These are phyloP conservation scores for Capsicum rhomboideum DNA, from an alignment of 257 asterid genomes.

Conservation along the genomic window DNA sequence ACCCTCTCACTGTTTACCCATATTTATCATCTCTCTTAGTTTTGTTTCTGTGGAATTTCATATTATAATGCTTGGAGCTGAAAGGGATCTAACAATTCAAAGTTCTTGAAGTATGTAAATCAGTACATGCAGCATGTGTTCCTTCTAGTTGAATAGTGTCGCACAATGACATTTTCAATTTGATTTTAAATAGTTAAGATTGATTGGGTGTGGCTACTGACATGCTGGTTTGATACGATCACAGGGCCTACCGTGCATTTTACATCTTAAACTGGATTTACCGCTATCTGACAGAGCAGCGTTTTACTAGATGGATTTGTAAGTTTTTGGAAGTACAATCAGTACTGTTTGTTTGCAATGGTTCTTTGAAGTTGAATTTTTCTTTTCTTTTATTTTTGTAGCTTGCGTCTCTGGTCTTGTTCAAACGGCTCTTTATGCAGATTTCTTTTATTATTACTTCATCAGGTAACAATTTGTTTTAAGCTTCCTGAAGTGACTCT, in stretches of 20 bases:
- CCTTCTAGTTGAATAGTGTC: neutral
- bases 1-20: neutral
- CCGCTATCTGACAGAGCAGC: constrained; percentile 81
- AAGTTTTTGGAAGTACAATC: constrained; percentile 19
- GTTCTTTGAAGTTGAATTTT: neutral
- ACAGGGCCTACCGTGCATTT: constrained; percentile 85
- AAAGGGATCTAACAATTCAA: neutral
- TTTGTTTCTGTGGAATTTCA: neutral
- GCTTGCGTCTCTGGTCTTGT: constrained; percentile 76
- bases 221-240: neutral
- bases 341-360: neutral
- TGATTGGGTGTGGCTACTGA: neutral
- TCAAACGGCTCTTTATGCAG: constrained; percentile 89
- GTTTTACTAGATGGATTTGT: constrained; percentile 78
- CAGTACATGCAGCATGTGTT: neutral
- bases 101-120: neutral
- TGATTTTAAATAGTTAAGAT: neutral
- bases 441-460: constrained; percentile 91
- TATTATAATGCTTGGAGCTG: neutral
- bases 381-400: constrained; percentile 14
- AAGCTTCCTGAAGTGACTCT: neutral
- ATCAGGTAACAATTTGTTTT: constrained; percentile 46
- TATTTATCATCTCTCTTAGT: neutral
- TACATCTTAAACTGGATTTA: constrained; percentile 91
- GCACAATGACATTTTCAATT: neutral